Conservation (phyloP, 768 basidiomycete species). For the Serendipita sp. region DNA sequence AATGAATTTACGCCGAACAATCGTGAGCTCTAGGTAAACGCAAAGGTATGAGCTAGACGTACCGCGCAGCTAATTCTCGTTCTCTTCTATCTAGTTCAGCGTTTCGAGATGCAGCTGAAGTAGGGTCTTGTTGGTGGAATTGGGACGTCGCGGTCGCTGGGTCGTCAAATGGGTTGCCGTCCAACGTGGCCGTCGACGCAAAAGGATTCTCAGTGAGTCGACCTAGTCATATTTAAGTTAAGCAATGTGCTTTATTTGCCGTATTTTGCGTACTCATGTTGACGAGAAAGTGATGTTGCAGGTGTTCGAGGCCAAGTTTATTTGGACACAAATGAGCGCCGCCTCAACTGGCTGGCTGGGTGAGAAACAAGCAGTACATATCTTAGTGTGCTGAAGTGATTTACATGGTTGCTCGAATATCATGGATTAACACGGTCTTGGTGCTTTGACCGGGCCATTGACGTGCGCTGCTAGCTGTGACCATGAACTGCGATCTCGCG, state of each 20-base stretch:
- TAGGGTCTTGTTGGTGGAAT: slow-evolving; percentile 17
- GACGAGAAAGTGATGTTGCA: not conserved
- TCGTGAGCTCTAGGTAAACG: not conserved
- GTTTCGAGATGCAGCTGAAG: slow-evolving; percentile 17
- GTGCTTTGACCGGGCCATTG: slow-evolving; percentile 91
- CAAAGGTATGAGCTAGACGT: slow-evolving; percentile 21
- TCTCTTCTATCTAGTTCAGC: slow-evolving; percentile 67
- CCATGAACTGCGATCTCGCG: slow-evolving; percentile 64
- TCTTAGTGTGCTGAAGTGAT: not conserved
- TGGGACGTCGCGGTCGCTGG: slow-evolving; percentile 29
- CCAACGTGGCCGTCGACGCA: slow-evolving; percentile 69
- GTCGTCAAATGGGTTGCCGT: slow-evolving; percentile 84
- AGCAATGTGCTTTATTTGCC: not conserved
- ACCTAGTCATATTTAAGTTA: slow-evolving; percentile 5
- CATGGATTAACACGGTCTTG: slow-evolving; percentile 77
- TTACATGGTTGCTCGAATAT: slow-evolving; percentile 27
- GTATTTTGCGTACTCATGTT: slow-evolving; percentile 1
- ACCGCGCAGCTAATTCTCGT: slow-evolving; percentile 56
- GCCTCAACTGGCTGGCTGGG: not conserved
- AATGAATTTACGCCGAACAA: not conserved
- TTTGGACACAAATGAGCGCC: not conserved
- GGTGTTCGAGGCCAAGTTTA: not conserved
- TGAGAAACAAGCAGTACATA: no score
- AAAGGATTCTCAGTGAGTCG: slow-evolving; percentile 49
- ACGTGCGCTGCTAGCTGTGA: slow-evolving; percentile 84